These are phyloP conservation scores for Aphanoascus verrucosus DNA, from an alignment of 2,329 filamentous ascomycete genomes.

Conservation along the genomic window DNA sequence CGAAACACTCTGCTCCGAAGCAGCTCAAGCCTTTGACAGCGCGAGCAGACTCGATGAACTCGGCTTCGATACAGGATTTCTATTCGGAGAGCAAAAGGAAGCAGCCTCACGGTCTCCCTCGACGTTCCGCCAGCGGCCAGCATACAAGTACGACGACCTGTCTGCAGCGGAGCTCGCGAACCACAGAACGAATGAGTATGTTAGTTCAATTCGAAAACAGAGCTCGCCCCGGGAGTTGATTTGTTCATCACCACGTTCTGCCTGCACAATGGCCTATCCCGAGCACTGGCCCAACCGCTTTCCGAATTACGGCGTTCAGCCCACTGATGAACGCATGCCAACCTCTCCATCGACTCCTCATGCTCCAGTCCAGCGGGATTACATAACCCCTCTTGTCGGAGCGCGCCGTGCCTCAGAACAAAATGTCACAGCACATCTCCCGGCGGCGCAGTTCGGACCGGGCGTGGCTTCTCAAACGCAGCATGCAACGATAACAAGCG, in stretches of 20 bases:
- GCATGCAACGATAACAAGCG: conserved; percentile 27
- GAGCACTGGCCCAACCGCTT: conserved; percentile 45
- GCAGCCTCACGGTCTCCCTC: conserved; percentile 20
- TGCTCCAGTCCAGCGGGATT: conserved; percentile 32
- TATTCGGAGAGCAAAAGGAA: conserved; percentile 18
- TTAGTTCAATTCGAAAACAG: conserved; percentile 32
- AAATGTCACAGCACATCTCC: conserved; percentile 25
- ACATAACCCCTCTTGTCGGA: conserved; percentile 24
- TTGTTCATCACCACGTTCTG: conserved; percentile 41
- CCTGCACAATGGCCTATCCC: conserved; percentile 34
- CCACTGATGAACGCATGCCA: conserved; percentile 34
- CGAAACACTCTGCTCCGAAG: conserved; percentile 9
- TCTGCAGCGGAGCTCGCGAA: conserved; percentile 29
- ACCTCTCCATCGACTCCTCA: conserved; percentile 39
- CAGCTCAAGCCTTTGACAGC: conserved; percentile 14
- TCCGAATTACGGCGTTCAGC: conserved; percentile 43
- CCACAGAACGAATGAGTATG: conserved; percentile 34
- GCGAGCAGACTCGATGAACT: conserved; percentile 11
- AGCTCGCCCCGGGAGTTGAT: conserved; percentile 44
- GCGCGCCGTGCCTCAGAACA: conserved; percentile 30
- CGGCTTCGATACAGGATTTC: conserved; percentile 15
- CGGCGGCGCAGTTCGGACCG: conserved; percentile 24
- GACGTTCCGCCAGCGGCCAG: conserved; percentile 24
- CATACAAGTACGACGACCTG: conserved; percentile 28
- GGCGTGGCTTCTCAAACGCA: conserved; percentile 27